Base-by-base conservation (phyloP, 176 grass and related monocot genomes). In the Carex parvula region DNA sequence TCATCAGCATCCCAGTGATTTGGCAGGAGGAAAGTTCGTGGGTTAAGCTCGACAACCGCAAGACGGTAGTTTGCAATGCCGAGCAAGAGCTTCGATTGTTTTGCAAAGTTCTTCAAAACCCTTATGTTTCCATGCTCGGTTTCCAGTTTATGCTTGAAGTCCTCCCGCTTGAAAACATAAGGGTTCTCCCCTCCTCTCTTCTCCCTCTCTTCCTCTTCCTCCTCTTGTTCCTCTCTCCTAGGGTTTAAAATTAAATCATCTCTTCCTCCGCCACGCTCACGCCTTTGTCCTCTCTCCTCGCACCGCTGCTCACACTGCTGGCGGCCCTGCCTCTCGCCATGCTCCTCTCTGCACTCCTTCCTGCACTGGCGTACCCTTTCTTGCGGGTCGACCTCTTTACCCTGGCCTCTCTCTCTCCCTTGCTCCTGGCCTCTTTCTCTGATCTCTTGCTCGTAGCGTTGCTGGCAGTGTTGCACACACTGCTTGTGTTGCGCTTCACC, bases 1-100 rank as follows among this genome's bases (percentile, higher is more conserved):
- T 60, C 42, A 64, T 98, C 87, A 2, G 89, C 87, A 65, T 98
- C 95, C 3, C 84, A 62, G 87, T 90, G 88, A 54, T 73, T 79
- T 2, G 95, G 95, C 66, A 93, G 24, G 2, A 94, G 17, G 87
- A 94, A 98, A 0, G 92, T 68, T 39, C 86, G 87, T 1, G 92
- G 95, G 71, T 81, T 87, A 1, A 87, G 82, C 74, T 94, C 91
- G 10, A 92, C n/a, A 2, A 94, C 64, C 3, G 60, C 86, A 29
- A 98, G 60, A 13, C 95, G 92, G 83, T 94, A 94, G 69, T 98
- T 46, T 30, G 75, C 87, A 81, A 98, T 90, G 56, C 91, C 92
- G 2, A 86, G 67, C 68, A 94, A 87, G 6, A 98, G 82, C 75
- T 70, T 68, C 0, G 95, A 98, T 41, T 79, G 74, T 56, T 90